phyloP scores from a whole-genome alignment of 352 stramenopile species.

The Phytophthora sp. region DNA sequence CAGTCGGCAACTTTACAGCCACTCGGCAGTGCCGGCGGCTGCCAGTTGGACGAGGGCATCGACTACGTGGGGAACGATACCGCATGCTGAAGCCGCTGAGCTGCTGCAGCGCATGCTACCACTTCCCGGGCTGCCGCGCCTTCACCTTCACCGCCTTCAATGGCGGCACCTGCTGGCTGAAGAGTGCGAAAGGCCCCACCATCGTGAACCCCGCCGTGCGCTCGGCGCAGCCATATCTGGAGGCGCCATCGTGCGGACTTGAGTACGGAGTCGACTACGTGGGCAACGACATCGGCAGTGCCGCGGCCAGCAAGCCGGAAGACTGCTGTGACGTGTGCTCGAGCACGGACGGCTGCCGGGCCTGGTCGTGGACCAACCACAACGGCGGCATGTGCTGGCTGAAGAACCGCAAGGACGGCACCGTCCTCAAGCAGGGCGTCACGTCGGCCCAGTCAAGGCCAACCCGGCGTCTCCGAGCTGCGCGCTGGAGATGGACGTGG shows the following conservation, averaged over 20 bases:
- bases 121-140: constrained; percentile 37
- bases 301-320: constrained; percentile 3
- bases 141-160: constrained; percentile 38
- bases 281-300: constrained; percentile 37
- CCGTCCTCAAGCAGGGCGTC: constrained; percentile 7
- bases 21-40: neutral
- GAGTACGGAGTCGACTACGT: constrained; percentile 33
- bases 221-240: constrained; percentile 16
- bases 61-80: constrained; percentile 24
- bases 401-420: constrained; percentile 41
- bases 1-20: constrained; percentile 19
- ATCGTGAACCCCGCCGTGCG: constrained; percentile 12
- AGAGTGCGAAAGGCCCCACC: constrained; percentile 33
- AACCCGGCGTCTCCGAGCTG: constrained; percentile 26
- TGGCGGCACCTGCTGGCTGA: constrained; percentile 38
- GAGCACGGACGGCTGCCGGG: constrained; percentile 31
- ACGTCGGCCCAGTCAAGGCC: constrained; percentile 20
- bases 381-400: constrained; percentile 62
- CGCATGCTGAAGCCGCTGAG: constrained; percentile 15
- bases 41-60: constrained; percentile 19
- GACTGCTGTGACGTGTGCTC: constrained; percentile 33
- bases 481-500: constrained; percentile 27
- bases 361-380: constrained; percentile 56
- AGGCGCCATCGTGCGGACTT: constrained; percentile 28
- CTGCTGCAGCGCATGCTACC: constrained; percentile 24